phyloP scores from a whole-genome alignment of 179 eudicot genomes.

The Camellia oleifera region DNA sequence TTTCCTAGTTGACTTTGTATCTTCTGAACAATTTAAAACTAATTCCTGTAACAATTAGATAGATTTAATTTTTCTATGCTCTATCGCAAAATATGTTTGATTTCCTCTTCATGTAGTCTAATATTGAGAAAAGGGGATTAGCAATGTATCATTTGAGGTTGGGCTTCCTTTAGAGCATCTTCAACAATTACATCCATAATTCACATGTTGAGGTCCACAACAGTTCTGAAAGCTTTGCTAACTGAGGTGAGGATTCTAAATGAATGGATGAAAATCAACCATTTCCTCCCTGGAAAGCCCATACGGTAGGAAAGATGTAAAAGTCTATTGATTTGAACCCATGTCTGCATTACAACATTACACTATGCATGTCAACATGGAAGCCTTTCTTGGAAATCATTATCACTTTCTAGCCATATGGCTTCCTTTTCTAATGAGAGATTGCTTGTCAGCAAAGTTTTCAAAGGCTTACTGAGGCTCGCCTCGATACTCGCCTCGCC shows the following conservation, averaged over 20 bases:
- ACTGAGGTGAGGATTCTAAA: not conserved
- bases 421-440: not conserved
- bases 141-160: not conserved
- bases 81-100: not conserved
- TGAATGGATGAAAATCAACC: conserved; percentile 4
- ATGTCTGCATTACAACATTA: not conserved
- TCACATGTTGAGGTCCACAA: not conserved
- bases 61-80: not conserved
- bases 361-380: not conserved
- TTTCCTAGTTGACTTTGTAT: not conserved
- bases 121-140: too few species aligned
- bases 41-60: too few species aligned
- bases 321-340: not conserved
- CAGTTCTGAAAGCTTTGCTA: not conserved
- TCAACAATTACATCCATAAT: not conserved
- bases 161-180: not conserved
- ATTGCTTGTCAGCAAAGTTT: not conserved
- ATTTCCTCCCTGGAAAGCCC: not conserved
- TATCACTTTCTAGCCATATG: not conserved
- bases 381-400: not conserved
- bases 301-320: not conserved
- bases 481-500: too few species aligned
- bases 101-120: not conserved
- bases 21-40: not conserved
- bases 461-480: too few species aligned